Conservation (phyloP, 2,329 filamentous ascomycete genomes). For the Pseudogymnoascus sp. region DNA sequence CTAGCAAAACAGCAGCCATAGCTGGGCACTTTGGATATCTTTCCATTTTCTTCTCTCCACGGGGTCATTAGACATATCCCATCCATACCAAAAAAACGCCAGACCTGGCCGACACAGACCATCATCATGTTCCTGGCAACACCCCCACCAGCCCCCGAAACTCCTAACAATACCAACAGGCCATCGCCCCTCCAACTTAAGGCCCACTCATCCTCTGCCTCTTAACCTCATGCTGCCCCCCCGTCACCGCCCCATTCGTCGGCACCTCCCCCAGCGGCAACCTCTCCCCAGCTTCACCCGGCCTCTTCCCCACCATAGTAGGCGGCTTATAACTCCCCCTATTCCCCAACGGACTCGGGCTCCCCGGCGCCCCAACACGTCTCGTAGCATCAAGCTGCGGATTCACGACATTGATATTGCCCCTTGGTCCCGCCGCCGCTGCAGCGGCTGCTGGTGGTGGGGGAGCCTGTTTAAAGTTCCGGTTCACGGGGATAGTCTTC, state of each 20-base stretch:
- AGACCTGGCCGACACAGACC: not conserved
- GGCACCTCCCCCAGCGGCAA: conserved; percentile 25
- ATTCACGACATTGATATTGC: conserved; percentile 40
- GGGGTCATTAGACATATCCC: not conserved
- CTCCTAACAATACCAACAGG: not conserved
- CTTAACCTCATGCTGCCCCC: conserved; percentile 24
- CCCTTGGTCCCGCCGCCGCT: conserved; percentile 22
- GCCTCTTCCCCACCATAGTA: conserved; percentile 41
- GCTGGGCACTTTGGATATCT: not conserved
- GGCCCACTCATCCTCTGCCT: conserved; percentile 26
- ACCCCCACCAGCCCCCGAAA: not conserved
- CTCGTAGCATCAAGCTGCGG: conserved; percentile 47
- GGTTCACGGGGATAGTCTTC: conserved; percentile 29
- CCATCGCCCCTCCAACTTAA: too few species aligned
- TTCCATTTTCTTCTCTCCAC: not conserved
- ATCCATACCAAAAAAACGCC: not conserved
- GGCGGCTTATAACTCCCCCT: conserved; percentile 52
- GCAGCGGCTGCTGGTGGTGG: conserved; percentile 21
- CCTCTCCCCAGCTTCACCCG: conserved; percentile 18
- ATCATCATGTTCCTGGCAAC: not conserved
- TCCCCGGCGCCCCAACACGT: conserved; percentile 52
- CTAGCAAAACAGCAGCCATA: not conserved
- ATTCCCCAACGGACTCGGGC: conserved; percentile 50
- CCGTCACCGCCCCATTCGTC: conserved; percentile 22
- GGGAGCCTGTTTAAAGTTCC: conserved; percentile 43